phyloP scores from a whole-genome alignment of 2,329 filamentous ascomycete genomes.

The Xylaria sp. region DNA sequence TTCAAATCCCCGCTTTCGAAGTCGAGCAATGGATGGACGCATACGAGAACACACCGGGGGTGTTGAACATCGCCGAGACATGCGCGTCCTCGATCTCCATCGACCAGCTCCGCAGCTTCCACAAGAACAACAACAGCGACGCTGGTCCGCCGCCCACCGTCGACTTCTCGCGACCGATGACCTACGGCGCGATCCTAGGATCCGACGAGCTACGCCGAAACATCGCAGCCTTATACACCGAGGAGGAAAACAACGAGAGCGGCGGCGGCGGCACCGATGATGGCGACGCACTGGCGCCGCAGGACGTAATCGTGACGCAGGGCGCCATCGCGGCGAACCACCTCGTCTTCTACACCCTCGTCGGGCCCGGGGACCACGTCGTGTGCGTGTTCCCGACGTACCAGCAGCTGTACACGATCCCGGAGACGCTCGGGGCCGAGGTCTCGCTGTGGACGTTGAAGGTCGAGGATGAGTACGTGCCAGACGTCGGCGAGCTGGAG shows the following conservation, averaged over 20 bases:
- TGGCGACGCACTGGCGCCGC: constrained; percentile 47
- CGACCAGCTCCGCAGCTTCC: constrained; percentile 71
- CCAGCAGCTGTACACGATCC: constrained; percentile 83
- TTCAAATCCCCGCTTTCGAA: constrained; percentile 70
- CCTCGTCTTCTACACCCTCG: constrained; percentile 76
- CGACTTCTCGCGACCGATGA: constrained; percentile 69
- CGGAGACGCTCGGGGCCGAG: constrained; percentile 77
- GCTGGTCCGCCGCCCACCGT: constrained; percentile 50
- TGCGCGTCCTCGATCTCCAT: constrained; percentile 81
- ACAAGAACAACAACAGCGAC: constrained; percentile 51
- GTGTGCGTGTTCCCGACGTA: constrained; percentile 90
- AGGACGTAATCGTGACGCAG: constrained; percentile 79
- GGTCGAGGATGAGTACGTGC: constrained; percentile 72
- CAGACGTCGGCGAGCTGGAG: constrained; percentile 74
- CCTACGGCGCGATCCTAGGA: constrained; percentile 79
- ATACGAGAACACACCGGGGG: constrained; percentile 66
- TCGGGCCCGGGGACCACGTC: constrained; percentile 82
- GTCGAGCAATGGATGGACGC: constrained; percentile 79
- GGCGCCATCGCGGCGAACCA: constrained; percentile 90
- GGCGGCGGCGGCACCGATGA: not conserved
- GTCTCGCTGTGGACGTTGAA: constrained; percentile 81
- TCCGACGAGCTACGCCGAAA: constrained; percentile 71
- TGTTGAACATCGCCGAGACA: constrained; percentile 81
- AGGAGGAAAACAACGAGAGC: constrained; percentile 55
- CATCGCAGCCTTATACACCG: constrained; percentile 73